These are phyloP conservation scores for Ophiostoma novo-ulmi DNA, from an alignment of 2,329 filamentous ascomycete species.

Conservation along the genomic window DNA sequence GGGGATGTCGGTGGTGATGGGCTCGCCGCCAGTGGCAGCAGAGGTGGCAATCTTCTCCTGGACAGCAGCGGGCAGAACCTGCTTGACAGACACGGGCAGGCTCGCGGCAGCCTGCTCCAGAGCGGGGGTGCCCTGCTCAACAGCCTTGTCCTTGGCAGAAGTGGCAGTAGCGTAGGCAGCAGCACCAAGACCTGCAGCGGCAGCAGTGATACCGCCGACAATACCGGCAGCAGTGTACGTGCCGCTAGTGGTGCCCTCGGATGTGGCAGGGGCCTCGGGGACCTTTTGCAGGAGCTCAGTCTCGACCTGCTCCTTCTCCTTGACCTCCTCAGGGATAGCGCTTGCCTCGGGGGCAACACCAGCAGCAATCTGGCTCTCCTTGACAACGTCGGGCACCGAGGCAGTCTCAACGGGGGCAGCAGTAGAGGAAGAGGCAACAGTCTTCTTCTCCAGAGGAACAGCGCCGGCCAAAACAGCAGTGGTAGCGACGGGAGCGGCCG, in stretches of 20 bases:
- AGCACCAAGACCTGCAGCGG: conserved; percentile 37
- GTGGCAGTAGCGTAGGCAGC: conserved; percentile 31
- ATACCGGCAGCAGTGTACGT: conserved; percentile 16
- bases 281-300: conserved; percentile 65
- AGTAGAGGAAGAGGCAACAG: conserved; percentile 28
- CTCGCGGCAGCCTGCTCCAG: conserved; percentile 32
- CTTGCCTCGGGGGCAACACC: conserved; percentile 62
- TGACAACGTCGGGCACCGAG: not conserved
- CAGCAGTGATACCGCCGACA: conserved; percentile 33
- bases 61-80: conserved; percentile 46
- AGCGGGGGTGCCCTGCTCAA: conserved; percentile 33
- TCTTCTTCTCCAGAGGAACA: conserved; percentile 56
- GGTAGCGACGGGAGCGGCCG: conserved; percentile 52
- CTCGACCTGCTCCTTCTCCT: conserved; percentile 67
- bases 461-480: conserved; percentile 64
- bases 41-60: conserved; percentile 45
- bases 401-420: not conserved
- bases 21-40: conserved; percentile 39
- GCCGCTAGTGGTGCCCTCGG: conserved; percentile 49
- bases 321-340: conserved; percentile 58
- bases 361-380: conserved; percentile 64
- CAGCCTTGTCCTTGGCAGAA: conserved; percentile 38
- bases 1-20: conserved; percentile 48
- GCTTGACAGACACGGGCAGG: conserved; percentile 52
- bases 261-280: conserved; percentile 53